Conservation (phyloP, 805 yeast genomes). For the Spathaspora passalidarum region DNA sequence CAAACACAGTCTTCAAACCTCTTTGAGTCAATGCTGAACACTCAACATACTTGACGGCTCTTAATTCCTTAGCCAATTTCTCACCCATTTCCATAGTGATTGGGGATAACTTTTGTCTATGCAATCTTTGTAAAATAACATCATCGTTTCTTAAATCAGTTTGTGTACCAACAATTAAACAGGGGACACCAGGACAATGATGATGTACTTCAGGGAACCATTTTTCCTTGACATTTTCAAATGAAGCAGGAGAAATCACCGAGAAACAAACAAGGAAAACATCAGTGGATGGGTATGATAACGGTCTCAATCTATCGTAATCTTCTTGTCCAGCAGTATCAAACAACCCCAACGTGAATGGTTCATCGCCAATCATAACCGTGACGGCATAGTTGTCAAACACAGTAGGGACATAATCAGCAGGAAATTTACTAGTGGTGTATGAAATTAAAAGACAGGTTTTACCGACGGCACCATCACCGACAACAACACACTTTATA, state of each 20-base stretch:
- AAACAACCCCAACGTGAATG: constrained; percentile 93
- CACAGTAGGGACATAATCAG: constrained; percentile 98
- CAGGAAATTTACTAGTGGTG: constrained; percentile 95
- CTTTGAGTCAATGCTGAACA: constrained; percentile 97
- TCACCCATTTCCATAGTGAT: constrained; percentile 87
- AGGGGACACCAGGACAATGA: constrained; percentile 98
- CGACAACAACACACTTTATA: constrained; percentile 95
- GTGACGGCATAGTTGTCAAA: constrained; percentile 94
- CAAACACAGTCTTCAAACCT: constrained; percentile 96
- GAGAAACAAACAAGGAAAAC: constrained; percentile 94
- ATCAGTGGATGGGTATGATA: constrained; percentile 95
- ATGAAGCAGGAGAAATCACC: constrained; percentile 94
- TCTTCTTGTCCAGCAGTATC: constrained; percentile 99
- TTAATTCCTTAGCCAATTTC: constrained; percentile 85
- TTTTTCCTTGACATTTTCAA: constrained; percentile 95
- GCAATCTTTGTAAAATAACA: constrained; percentile 81
- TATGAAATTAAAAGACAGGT: constrained; percentile 94
- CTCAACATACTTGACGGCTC: constrained; percentile 95
- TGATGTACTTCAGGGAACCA: constrained; percentile 98
- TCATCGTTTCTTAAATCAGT: constrained; percentile 93
- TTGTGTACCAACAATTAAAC: constrained; percentile 95
- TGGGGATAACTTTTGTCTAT: constrained; percentile 86
- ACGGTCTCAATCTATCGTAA: constrained; percentile 94
- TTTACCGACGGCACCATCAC: constrained; percentile 99
- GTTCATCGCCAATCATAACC: constrained; percentile 96